These are phyloP conservation scores for Saccharomyces paradoxus DNA, from an alignment of 805 yeast genomes.

Conservation along the genomic window DNA sequence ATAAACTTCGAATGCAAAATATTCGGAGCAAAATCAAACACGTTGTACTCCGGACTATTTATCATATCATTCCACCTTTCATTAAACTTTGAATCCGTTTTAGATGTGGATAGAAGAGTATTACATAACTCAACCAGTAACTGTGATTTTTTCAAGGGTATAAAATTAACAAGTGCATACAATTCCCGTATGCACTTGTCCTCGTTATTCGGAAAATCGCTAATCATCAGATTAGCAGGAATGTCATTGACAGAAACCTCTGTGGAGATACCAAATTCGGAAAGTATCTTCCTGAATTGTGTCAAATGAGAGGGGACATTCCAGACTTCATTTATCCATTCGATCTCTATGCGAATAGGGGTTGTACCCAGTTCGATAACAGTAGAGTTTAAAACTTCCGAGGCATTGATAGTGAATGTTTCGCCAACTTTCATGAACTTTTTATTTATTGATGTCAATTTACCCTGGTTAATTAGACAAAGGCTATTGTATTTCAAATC, in stretches of 20 bases:
- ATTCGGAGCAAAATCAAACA: background rate
- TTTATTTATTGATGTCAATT: conserved; percentile 20
- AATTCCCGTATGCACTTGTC: conserved; percentile 1
- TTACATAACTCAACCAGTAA: conserved; percentile 3
- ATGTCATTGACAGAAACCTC: background rate
- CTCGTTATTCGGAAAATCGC: background rate
- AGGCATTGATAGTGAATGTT: conserved; percentile 4
- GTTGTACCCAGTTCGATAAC: conserved; percentile 17
- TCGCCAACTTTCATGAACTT: conserved; percentile 15
- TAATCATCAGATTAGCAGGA: background rate
- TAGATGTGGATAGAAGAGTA: background rate
- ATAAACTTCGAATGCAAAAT: background rate
- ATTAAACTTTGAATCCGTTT: conserved; percentile 9
- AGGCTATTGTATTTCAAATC: background rate
- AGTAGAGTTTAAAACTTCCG: background rate
- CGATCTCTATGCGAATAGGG: conserved; percentile 12
- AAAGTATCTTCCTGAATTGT: background rate
- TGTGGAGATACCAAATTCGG: background rate
- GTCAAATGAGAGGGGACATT: conserved; percentile 7
- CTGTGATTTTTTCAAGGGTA: conserved; percentile 6
- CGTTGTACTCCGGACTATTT: background rate
- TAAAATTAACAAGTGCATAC: conserved; percentile 9
- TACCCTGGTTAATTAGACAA: conserved; percentile 19
- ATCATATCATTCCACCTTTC: conserved; percentile 6
- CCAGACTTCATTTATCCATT: conserved; percentile 13